These are phyloP conservation scores for Neltuma alba DNA, from an alignment of 306 rosid species.

Conservation along the genomic window DNA sequence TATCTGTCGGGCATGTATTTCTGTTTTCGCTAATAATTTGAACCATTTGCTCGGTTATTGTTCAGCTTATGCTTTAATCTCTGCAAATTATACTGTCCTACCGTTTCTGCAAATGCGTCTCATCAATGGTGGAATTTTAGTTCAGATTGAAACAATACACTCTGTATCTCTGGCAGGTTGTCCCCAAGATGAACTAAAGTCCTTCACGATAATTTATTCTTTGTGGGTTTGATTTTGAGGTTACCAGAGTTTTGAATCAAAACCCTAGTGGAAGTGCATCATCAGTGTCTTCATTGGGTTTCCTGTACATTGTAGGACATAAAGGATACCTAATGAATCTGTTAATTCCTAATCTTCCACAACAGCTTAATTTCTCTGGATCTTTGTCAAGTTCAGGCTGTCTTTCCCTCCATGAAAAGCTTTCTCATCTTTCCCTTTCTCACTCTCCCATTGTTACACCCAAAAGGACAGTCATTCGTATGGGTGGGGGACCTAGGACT, in stretches of 20 bases:
- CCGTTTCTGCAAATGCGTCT: not conserved
- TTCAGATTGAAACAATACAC: not conserved
- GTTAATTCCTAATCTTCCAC: conserved; percentile 23
- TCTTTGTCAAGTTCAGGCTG: conserved; percentile 40
- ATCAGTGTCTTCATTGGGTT: conserved; percentile 1
- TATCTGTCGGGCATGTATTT: not conserved
- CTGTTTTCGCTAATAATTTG: not conserved
- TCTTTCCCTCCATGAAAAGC: conserved; percentile 39
- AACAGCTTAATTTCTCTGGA: conserved; percentile 46
- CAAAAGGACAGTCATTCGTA: conserved; percentile 58
- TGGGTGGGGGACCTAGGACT: conserved; percentile 99
- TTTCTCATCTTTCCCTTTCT: conserved; percentile 33
- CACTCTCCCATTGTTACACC: conserved; percentile 26
- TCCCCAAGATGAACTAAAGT: not conserved
- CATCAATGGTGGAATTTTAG: not conserved
- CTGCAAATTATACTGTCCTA: not conserved
- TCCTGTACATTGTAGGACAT: not conserved
- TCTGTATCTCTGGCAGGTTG: conserved; percentile 9
- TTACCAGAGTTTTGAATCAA: not conserved
- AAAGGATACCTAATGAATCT: conserved; percentile 16
- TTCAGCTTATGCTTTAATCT: not conserved
- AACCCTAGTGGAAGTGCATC: not conserved
- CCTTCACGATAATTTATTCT: not conserved
- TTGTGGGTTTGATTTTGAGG: not conserved
- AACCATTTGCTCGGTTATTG: not conserved